Percentiles rank a stretch among this genome's conserved stretches.
phyloP scores from a whole-genome alignment of 768 basidiomycete species.

The Chlorophyllum brunneum region DNA sequence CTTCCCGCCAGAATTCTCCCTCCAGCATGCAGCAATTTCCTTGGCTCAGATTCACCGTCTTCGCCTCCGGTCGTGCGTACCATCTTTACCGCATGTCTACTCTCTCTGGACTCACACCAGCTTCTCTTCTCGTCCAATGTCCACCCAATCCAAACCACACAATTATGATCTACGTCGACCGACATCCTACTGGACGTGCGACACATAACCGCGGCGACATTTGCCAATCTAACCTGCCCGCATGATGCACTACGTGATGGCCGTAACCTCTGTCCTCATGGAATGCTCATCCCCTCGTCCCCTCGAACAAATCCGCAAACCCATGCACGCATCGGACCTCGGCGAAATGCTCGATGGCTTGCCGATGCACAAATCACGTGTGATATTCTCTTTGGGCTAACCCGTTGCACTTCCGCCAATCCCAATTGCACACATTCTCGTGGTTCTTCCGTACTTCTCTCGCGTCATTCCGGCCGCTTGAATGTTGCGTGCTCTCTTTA shows the following conservation, averaged over 20 bases:
- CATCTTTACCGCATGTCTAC: constrained; percentile 6
- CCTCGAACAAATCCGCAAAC: not conserved
- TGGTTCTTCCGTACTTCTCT: constrained; percentile 6
- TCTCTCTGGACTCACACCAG: constrained; percentile 12
- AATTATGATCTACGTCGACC: constrained; percentile 4
- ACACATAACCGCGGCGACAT: not conserved
- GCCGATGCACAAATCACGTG: not conserved
- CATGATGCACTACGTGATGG: not conserved
- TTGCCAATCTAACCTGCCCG: not conserved
- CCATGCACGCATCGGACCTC: not conserved
- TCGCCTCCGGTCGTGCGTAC: constrained; percentile 45
- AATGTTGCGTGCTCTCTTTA: constrained; percentile 9
- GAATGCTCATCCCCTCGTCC: not conserved
- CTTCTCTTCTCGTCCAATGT: constrained; percentile 3
- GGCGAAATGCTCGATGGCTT: no score
- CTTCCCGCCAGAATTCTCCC: not conserved
- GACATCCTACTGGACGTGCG: constrained; percentile 5
- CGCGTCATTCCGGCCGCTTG: not conserved
- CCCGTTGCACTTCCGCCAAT: not conserved
- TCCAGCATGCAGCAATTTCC: constrained; percentile 47
- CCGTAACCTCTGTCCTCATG: no score
- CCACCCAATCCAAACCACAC: constrained; percentile 5
- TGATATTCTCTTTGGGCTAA: constrained; percentile 3
- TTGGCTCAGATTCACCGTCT: constrained; percentile 49
- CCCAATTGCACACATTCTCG: not conserved